Conservation (phyloP, 208 protist species). For the Leishmania braziliensis region DNA sequence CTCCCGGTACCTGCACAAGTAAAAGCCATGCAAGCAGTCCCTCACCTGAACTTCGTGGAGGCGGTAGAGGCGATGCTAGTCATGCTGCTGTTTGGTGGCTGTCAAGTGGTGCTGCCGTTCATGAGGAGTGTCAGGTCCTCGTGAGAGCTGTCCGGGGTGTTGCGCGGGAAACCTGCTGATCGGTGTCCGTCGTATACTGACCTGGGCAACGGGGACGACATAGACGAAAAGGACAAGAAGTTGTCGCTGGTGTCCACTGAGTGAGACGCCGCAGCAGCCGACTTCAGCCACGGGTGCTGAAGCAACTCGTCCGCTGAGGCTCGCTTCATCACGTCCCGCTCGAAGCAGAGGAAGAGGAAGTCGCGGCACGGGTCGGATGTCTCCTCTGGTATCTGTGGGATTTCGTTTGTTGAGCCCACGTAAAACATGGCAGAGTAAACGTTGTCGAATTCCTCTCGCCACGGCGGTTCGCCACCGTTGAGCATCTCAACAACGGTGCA, state of each 20-base stretch:
- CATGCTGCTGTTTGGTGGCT: conserved; percentile 5
- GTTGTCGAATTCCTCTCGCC: conserved; percentile 80
- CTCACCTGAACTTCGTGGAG: conserved; percentile 3
- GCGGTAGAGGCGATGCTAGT: conserved; percentile 17
- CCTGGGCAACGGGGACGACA: conserved; percentile 15
- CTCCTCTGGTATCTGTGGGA: conserved; percentile 70
- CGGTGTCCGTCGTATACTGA: conserved; percentile 8
- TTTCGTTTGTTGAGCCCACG: conserved; percentile 71
- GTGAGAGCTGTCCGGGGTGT: conserved; percentile 8
- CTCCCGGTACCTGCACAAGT: not conserved
- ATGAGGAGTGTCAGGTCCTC: conserved; percentile 22
- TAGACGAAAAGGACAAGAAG: conserved; percentile 20
- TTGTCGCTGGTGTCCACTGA: conserved; percentile 29
- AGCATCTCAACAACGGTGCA: conserved; percentile 94
- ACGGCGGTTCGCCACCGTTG: conserved; percentile 79
- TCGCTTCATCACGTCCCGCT: conserved; percentile 70
- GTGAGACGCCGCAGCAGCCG: conserved; percentile 27
- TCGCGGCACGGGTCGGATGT: conserved; percentile 69
- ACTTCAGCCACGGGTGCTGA: conserved; percentile 66
- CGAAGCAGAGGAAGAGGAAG: conserved; percentile 79
- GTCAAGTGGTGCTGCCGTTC: not conserved
- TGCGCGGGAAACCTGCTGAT: not conserved
- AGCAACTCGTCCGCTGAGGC: conserved; percentile 76
- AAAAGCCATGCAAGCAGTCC: not conserved
- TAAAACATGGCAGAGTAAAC: conserved; percentile 83